Evolutionary conservation across 345 rosid species (phyloP), one percentile per base, ranked within the genome.

Genomic region (Eucalyptus pumila): DNA sequence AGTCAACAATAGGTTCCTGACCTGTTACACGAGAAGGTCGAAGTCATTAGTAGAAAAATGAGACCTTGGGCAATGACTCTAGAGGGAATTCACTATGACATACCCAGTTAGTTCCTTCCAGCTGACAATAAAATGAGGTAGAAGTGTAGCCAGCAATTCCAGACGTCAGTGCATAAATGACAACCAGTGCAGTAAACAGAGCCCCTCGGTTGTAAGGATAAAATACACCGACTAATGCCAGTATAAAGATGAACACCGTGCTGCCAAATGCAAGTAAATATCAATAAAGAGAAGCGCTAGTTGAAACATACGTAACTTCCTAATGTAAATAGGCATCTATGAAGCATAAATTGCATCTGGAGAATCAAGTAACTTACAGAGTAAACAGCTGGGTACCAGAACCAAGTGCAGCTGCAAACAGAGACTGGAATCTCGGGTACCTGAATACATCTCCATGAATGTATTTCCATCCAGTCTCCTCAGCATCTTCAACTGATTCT

Each of bases 381-480:
- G 94, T 92, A 85, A 94, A 94, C 87, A 94, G 89, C 89, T 93
- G 96, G 69, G 94, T 89, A 19, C 96, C 96, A 85, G 94, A 94
- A 49, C 96, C 96, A 76, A 94, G 91, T 17, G 95, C 90, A 42
- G 96, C 95, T 14, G 95, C 91, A 88, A 94, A 89, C 47, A 94
- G 62, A 42, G 96, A 93, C 89, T 94, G 93, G 87, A 87, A 89
- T 87, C 91, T 91, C 24, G 96, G 96, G 80, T 91, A 94, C 90
- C 96, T 91, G 88, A 94, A 94, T 3, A 94, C 95, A 87, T 94
- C 96, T 14, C 96, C 96, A n/a, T 94, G 95, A 40, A 94, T 93
- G 93, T 94, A 93, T 81, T 94, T 94, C 96, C 95, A 93, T 44
- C 95, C 96, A 88, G 94, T 93, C 92, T 94, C 95, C 72, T 94